Conservation (phyloP, 176 grass and related monocot genomes). For the Oryza punctata region DNA sequence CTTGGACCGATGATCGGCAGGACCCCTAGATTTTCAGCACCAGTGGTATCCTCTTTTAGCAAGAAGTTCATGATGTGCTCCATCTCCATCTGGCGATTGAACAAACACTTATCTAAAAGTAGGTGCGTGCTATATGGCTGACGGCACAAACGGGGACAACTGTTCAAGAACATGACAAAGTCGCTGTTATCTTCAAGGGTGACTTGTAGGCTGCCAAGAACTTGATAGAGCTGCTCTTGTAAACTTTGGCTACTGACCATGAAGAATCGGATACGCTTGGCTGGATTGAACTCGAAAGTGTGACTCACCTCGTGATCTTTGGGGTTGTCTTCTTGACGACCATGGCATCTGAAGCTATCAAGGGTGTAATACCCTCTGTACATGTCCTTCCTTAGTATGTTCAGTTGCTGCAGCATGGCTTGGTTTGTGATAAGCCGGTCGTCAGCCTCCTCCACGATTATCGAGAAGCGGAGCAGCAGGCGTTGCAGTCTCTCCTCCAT, state of each 20-base stretch:
- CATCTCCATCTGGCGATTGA: neutral
- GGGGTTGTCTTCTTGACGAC: neutral
- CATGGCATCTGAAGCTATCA: neutral
- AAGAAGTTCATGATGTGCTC: neutral
- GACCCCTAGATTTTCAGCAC: neutral
- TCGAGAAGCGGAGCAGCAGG: neutral
- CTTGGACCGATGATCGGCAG: neutral
- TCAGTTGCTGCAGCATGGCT: neutral
- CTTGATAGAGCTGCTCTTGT: neutral
- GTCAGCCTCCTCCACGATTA: constrained; percentile 25
- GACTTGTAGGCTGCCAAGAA: no score
- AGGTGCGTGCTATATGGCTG: neutral
- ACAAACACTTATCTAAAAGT: neutral
- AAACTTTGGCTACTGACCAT: neutral
- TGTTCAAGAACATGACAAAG: neutral
- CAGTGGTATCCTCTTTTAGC: neutral
- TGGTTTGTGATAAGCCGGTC: constrained; percentile 11
- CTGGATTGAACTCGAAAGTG: neutral
- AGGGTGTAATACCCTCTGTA: constrained; percentile 2
- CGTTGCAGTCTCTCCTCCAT: neutral
- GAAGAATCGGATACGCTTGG: neutral
- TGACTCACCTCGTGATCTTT: neutral
- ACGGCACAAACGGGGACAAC: neutral
- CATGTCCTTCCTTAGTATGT: neutral
- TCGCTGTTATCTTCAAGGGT: neutral